A percentile compares a stretch with the other conserved stretches of the same genome.
These are phyloP conservation scores for Mycena haematopus DNA, from an alignment of 768 basidiomycete genomes.

Conservation along the genomic window DNA sequence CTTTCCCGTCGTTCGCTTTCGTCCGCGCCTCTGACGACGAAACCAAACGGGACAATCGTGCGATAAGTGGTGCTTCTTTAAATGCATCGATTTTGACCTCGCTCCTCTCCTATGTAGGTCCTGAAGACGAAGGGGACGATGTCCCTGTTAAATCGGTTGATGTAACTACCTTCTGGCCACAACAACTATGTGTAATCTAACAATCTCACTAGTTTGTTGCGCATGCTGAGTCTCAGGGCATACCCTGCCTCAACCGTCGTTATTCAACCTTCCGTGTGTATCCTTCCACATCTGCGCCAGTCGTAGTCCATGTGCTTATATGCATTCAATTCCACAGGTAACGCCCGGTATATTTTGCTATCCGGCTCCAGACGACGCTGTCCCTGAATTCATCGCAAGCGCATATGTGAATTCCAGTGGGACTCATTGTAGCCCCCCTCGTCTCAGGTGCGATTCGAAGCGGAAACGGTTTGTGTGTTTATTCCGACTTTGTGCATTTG, in stretches of 20 bases:
- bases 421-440: slow-evolving; percentile 21
- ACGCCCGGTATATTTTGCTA: slow-evolving; percentile 62
- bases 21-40: too few relatives aligned
- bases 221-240: slow-evolving; percentile 49
- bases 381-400: slow-evolving; percentile 34
- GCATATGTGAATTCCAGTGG: background rate
- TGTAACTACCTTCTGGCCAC: background rate
- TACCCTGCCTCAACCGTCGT: slow-evolving; percentile 50
- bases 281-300: too few relatives aligned
- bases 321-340: slow-evolving; percentile 40
- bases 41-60: slow-evolving; percentile 43
- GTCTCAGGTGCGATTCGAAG: background rate
- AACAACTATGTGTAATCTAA: background rate
- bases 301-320: background rate
- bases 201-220: slow-evolving; percentile 9
- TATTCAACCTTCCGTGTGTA: slow-evolving; percentile 54
- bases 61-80: background rate
- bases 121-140: slow-evolving; percentile 58
- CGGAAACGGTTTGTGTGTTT: background rate
- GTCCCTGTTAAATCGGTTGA: slow-evolving; percentile 60
- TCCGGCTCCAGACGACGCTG: slow-evolving; percentile 61
- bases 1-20: slow-evolving; percentile 56
- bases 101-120: slow-evolving; percentile 44
- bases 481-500: too few relatives aligned
- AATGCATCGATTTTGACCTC: background rate